Evolutionary conservation across 2,329 filamentous ascomycete species (phyloP).

Genomic region (Helotiales sp.): DNA sequence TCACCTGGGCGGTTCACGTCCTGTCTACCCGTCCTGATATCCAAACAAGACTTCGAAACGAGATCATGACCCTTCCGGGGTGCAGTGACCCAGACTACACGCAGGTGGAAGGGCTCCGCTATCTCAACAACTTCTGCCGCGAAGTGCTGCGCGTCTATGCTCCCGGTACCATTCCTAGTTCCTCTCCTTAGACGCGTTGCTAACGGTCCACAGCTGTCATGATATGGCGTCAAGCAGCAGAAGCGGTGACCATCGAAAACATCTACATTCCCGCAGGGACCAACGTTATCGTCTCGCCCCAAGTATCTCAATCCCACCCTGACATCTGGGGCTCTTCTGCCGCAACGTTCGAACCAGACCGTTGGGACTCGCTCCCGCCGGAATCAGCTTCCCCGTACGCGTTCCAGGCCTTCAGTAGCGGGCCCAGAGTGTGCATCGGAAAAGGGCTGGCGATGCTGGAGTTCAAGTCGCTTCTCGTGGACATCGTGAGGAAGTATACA

Average conservation of each 20-base stretch:
- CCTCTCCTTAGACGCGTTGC: background rate
- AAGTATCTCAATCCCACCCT: conserved; percentile 23
- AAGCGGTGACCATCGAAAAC: conserved; percentile 17
- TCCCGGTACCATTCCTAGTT: conserved; percentile 38
- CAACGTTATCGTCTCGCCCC: conserved; percentile 17
- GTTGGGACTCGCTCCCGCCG: conserved; percentile 23
- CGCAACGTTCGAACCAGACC: conserved; percentile 31
- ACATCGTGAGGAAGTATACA: conserved; percentile 20
- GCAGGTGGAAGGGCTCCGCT: conserved; percentile 72
- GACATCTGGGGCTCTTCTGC: conserved; percentile 33
- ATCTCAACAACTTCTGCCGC: conserved; percentile 75
- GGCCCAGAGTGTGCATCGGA: conserved; percentile 27
- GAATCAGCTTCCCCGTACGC: conserved; percentile 34
- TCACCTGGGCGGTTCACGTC: conserved; percentile 61
- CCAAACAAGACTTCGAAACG: conserved; percentile 67
- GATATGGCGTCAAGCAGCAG: conserved; percentile 53
- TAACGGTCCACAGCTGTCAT: background rate
- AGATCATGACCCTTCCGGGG: conserved; percentile 65
- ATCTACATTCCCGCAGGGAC: conserved; percentile 26
- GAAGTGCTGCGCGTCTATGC: conserved; percentile 74
- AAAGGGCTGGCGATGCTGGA: conserved; percentile 33
- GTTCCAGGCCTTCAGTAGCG: conserved; percentile 23
- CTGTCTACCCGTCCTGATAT: conserved; percentile 65
- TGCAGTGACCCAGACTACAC: conserved; percentile 45
- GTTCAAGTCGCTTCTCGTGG: conserved; percentile 33